Conservation (phyloP, 2,329 filamentous ascomycete genomes). For the Diplodia seriata region DNA sequence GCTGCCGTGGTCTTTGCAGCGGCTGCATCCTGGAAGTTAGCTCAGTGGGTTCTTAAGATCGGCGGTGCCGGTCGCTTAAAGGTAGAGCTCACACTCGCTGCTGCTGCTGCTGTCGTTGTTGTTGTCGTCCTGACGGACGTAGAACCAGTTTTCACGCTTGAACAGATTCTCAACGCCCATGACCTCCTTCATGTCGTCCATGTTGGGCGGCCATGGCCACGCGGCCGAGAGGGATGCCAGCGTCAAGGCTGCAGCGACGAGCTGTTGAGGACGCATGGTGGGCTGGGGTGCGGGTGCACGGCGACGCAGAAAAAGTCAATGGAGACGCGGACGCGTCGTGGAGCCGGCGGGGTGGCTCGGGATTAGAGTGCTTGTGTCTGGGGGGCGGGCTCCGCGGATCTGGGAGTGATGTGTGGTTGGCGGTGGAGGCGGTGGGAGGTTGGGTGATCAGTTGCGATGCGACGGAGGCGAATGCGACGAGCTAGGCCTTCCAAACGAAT, state of each 20-base stretch:
- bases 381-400: slow-evolving; percentile 19
- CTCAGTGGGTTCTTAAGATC: not conserved
- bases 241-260: slow-evolving; percentile 48
- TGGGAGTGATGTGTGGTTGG: slow-evolving; percentile 8
- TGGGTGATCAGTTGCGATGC: slow-evolving; percentile 11
- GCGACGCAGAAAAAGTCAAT: slow-evolving; percentile 15
- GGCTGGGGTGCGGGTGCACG: not conserved
- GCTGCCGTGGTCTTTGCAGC: not conserved
- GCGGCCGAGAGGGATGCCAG: slow-evolving; percentile 47
- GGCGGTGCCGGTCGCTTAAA: not conserved
- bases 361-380: not conserved
- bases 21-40: not conserved
- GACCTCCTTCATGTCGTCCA: slow-evolving; percentile 30
- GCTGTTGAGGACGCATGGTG: slow-evolving; percentile 48
- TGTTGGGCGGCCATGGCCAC: slow-evolving; percentile 37
- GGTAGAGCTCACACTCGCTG: slow-evolving; percentile 21
- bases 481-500: slow-evolving; percentile 25
- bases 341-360: slow-evolving; percentile 7
- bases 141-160: slow-evolving; percentile 27
- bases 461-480: slow-evolving; percentile 6
- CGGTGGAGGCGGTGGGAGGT: slow-evolving; percentile 21
- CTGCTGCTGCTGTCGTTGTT: not conserved
- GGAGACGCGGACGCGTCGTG: slow-evolving; percentile 21
- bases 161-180: slow-evolving; percentile 28
- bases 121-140: slow-evolving; percentile 3